Evolutionary conservation across 768 basidiomycete species (phyloP), one percentile per base, ranked within the genome.

Genomic region (Trametes maxima): DNA sequence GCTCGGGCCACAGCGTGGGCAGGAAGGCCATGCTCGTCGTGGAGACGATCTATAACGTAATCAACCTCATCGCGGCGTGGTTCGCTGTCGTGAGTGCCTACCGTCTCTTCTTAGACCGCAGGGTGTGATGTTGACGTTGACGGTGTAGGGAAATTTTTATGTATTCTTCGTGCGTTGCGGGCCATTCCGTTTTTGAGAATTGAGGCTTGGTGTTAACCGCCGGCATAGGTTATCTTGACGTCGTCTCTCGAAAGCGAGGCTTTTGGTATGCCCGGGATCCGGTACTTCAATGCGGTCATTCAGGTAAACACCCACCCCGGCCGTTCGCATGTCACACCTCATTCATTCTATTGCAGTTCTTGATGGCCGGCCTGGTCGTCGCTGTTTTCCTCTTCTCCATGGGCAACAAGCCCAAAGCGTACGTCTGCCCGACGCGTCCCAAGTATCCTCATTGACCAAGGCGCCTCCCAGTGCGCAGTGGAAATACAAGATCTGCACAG

Each of bases 381-480:
- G 88, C 91, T 8, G 90, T 88, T 66, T 97, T 98, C 80, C 78
- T 97, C 1, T 90, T 97, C 72, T 90, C 93, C 0, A 96, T 98
- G 94, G 95, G 95, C 17, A 97, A 97, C 74, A 89, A 90, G 70
- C 95, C 95, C 4, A 82, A 85, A 76, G 87, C 91, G 92, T 94
- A 65, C 65, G 79, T n/a, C 35, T 36, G n/a, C 25, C 3, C 13
- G 7, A 21, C 12, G 39, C 4, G 21, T 17, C 3, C 21, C 13
- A 3, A 45, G 1, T 19, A 39, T 28, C 13, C 6, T 36, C 22
- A 5, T 52, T 47, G n/a, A n/a, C 54, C 28, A 16, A 36, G n/a
- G 22, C 40, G 13, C 22, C 54, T 21, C 21, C 43, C 59, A 92
- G 92, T 0, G 82, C 91, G 0, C 82, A 85, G 63, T 87, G 84